These are phyloP conservation scores for Thelonectria blattea DNA, from an alignment of 2,329 filamentous ascomycete species.

Conservation along the genomic window DNA sequence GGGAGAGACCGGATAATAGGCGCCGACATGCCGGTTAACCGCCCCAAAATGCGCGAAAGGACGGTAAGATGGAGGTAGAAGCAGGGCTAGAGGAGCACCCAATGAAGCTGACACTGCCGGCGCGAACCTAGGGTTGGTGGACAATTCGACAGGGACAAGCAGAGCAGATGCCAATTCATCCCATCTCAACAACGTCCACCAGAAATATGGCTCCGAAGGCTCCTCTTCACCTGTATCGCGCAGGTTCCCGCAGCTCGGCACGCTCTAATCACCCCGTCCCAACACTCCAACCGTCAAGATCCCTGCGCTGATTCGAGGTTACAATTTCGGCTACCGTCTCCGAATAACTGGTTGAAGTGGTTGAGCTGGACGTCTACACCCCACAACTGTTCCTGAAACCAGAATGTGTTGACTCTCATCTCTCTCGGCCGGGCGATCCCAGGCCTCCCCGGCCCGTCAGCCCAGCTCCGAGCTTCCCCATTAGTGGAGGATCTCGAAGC, in stretches of 20 bases:
- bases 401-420: conserved; percentile 30
- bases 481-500: conserved; percentile 37
- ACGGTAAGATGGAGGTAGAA: not conserved
- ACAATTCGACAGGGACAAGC: not conserved
- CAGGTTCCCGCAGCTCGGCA: conserved; percentile 1
- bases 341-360: conserved; percentile 23
- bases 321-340: conserved; percentile 34
- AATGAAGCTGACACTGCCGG: conserved; percentile 6
- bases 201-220: not conserved
- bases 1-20: not conserved
- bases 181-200: not conserved
- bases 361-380: conserved; percentile 10
- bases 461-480: conserved; percentile 24
- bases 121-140: not conserved
- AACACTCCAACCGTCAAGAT: conserved; percentile 8
- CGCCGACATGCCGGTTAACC: not conserved
- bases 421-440: conserved; percentile 31
- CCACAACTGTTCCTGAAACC: conserved; percentile 38
- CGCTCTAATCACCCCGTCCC: not conserved
- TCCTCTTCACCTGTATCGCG: conserved; percentile 1
- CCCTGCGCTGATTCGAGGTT: conserved; percentile 22
- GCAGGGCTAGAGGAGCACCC: not conserved
- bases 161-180: not conserved
- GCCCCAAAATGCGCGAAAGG: not conserved
- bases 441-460: conserved; percentile 31